phyloP scores from a whole-genome alignment of 2,329 filamentous ascomycete species.

The Huntiella abstrusa region DNA sequence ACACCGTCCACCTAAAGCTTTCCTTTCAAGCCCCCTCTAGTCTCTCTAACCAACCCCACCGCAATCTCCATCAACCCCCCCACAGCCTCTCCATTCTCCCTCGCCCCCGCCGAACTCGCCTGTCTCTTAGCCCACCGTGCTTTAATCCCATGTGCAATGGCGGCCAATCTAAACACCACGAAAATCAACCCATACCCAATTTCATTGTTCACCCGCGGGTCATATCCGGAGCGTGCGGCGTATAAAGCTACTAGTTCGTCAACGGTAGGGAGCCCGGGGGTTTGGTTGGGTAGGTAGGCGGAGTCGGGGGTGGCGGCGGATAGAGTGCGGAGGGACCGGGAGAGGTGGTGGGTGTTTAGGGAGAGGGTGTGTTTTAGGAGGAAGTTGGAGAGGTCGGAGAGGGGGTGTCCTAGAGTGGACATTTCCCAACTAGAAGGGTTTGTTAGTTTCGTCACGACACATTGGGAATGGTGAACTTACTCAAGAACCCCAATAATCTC shows the following conservation, averaged over 20 bases:
- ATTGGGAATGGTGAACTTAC: constrained; percentile 23
- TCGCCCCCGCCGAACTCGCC: constrained; percentile 72
- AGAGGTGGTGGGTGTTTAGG: constrained; percentile 15
- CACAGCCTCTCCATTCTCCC: constrained; percentile 49
- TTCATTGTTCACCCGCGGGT: constrained; percentile 35
- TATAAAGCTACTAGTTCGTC: constrained; percentile 26
- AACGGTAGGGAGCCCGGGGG: constrained; percentile 40
- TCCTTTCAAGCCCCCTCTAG: constrained; percentile 14
- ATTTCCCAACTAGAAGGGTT: constrained; percentile 62
- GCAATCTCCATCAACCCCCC: constrained; percentile 57
- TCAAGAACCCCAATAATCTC: constrained; percentile 84
- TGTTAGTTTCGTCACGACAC: constrained; percentile 1
- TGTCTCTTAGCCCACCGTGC: constrained; percentile 69
- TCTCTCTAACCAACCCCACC: constrained; percentile 49
- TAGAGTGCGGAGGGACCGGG: constrained; percentile 14
- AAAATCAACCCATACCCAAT: constrained; percentile 44
- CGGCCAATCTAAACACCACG: constrained; percentile 39
- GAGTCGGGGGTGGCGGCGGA: constrained; percentile 14
- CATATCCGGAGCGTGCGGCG: constrained; percentile 42
- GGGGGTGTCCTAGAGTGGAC: constrained; percentile 90
- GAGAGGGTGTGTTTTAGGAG: constrained; percentile 24
- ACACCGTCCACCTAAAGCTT: constrained; percentile 12
- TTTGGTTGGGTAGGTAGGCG: constrained; percentile 42
- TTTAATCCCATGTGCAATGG: constrained; percentile 72
- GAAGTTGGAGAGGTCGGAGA: constrained; percentile 78